Percentiles rank a stretch among this genome's conserved stretches.
Evolutionary conservation across 2,329 filamentous ascomycete genomes (phyloP).

Genomic region (Aspergillus ruber): DNA sequence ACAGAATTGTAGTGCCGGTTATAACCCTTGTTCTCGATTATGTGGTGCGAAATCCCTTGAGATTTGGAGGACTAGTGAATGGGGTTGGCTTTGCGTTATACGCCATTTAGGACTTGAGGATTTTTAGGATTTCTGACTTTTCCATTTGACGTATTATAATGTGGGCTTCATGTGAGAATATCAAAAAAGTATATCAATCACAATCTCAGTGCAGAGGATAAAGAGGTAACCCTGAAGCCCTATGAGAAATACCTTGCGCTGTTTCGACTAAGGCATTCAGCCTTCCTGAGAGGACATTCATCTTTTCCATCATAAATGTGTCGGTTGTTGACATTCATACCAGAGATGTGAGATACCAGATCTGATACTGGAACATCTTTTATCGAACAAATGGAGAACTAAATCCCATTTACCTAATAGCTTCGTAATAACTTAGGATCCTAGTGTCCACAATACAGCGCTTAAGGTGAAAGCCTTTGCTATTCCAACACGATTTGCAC

Average conservation of each 20-base stretch:
- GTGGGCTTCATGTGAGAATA: too few relatives aligned
- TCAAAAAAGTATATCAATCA: too few relatives aligned
- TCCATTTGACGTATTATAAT: too few relatives aligned
- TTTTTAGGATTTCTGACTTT: too few relatives aligned
- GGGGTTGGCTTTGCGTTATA: too few relatives aligned
- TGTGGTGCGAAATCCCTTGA: too few relatives aligned
- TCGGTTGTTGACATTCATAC: neutral
- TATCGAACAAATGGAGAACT: neutral
- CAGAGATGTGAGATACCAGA: neutral
- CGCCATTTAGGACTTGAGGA: too few relatives aligned
- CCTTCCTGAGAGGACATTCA: neutral
- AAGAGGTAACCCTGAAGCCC: neutral
- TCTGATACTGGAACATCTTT: neutral
- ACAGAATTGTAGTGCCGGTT: too few relatives aligned
- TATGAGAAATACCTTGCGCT: neutral
- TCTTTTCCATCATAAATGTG: neutral
- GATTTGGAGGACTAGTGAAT: too few relatives aligned
- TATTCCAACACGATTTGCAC: too few relatives aligned
- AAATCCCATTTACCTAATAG: neutral
- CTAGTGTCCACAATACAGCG: slow-evolving; percentile 1
- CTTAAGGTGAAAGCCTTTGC: neutral
- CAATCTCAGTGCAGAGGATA: neutral
- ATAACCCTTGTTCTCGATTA: too few relatives aligned
- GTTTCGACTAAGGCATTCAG: neutral
- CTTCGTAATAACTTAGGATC: neutral